These are phyloP conservation scores for Papiliotrema flavescens DNA, from an alignment of 1,284 basidiomycete species.

Conservation along the genomic window DNA sequence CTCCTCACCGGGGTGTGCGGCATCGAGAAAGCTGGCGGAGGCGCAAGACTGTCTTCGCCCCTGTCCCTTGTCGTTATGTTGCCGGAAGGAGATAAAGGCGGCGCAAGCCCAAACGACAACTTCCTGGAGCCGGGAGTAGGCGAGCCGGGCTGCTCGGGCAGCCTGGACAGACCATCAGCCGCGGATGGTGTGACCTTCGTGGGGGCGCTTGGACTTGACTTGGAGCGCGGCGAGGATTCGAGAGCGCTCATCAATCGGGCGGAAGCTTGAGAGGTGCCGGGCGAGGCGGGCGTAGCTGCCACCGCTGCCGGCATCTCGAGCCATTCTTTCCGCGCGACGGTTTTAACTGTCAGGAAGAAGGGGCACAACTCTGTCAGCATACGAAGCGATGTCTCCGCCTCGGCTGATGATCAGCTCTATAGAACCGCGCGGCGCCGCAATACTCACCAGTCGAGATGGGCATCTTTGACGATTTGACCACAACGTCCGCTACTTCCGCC, in stretches of 20 bases:
- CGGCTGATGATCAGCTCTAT: conserved; percentile 27
- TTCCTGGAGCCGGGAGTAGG: conserved; percentile 1
- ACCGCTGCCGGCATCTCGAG: conserved; percentile 44
- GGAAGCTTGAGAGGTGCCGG: conserved; percentile 1
- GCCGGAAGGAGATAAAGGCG: not conserved
- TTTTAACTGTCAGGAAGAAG: conserved; percentile 42
- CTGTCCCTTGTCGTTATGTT: not conserved
- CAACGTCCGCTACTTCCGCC: conserved; percentile 42
- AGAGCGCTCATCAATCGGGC: not conserved
- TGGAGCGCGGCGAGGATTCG: not conserved
- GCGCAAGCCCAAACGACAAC: not conserved
- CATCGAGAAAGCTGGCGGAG: not conserved
- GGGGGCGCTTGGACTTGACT: not conserved
- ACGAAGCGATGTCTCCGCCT: conserved; percentile 45
- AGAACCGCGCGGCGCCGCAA: not conserved
- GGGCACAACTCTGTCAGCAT: conserved; percentile 48
- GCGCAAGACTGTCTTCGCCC: not conserved
- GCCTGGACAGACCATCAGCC: not conserved
- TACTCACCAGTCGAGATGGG: conserved; percentile 47
- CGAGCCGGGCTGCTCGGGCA: not conserved
- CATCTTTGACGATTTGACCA: conserved; percentile 49
- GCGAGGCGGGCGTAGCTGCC: conserved; percentile 12
- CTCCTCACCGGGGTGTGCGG: not conserved
- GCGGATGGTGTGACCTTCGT: not conserved
- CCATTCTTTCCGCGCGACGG: conserved; percentile 44